Conservation (phyloP, 2,329 filamentous ascomycete genomes). For the Ceratocystis cacaofunesta region DNA sequence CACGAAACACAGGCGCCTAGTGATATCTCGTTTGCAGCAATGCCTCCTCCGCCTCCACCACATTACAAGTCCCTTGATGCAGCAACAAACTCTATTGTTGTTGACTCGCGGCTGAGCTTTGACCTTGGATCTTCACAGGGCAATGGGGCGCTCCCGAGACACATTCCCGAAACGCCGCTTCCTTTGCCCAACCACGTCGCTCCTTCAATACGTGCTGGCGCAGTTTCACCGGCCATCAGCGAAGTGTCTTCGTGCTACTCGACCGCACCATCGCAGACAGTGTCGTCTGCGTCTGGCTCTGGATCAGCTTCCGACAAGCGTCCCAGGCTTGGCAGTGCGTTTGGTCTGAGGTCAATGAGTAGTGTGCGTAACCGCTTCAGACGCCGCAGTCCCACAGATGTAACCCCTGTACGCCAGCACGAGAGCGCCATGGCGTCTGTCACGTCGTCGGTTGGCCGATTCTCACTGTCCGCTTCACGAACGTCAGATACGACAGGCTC, state of each 20-base stretch:
- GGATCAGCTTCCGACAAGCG: neutral
- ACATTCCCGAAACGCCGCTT: neutral
- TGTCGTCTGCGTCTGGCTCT: neutral
- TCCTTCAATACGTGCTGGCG: neutral
- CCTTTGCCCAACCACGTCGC: conserved; percentile 5
- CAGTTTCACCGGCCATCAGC: conserved; percentile 7
- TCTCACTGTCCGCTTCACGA: conserved; percentile 9
- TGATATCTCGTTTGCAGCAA: neutral
- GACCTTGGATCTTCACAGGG: conserved; percentile 4
- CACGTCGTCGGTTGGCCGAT: conserved; percentile 10
- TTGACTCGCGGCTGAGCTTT: conserved; percentile 13
- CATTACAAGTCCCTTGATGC: conserved; percentile 1
- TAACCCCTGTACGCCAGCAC: conserved; percentile 5
- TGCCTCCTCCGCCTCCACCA: conserved; percentile 4
- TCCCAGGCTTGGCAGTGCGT: neutral
- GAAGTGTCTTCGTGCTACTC: conserved; percentile 9
- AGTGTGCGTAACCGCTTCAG: conserved; percentile 15
- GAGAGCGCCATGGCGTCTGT: conserved; percentile 9
- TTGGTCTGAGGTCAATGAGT: conserved; percentile 9
- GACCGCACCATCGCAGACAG: neutral
- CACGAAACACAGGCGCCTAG: neutral
- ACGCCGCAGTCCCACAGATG: conserved; percentile 10
- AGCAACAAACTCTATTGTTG: conserved; percentile 10
- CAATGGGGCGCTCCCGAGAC: neutral
- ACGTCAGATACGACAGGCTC: neutral